These are phyloP conservation scores for Exsudoporus floridanus DNA, from an alignment of 1,284 basidiomycete species.

Conservation along the genomic window DNA sequence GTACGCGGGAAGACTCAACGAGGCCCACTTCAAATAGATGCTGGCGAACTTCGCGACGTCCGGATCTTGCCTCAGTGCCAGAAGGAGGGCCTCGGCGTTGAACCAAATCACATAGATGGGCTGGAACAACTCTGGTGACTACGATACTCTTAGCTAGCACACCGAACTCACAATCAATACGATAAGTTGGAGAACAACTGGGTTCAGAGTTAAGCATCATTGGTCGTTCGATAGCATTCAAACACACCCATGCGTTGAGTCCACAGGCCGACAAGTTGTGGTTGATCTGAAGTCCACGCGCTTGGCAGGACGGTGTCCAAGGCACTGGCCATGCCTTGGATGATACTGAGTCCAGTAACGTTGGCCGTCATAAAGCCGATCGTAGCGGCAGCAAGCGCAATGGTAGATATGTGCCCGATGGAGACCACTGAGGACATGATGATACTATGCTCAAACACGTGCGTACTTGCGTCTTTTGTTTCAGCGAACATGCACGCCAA, in stretches of 20 bases:
- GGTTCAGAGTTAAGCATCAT: background rate
- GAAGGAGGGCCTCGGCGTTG: constrained; percentile 76
- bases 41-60: constrained; percentile 81
- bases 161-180: constrained; percentile 52
- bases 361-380: constrained; percentile 87
- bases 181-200: constrained; percentile 66
- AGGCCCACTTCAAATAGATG: constrained; percentile 75
- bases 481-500: background rate
- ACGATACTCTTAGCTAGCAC: background rate
- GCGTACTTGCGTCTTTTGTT: constrained; percentile 49
- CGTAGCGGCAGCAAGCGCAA: constrained; percentile 81
- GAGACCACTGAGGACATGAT: constrained; percentile 75
- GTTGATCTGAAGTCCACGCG: constrained; percentile 86
- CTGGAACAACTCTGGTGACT: constrained; percentile 35
- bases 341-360: constrained; percentile 67
- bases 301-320: constrained; percentile 89
- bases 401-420: constrained; percentile 83
- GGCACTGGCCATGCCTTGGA: constrained; percentile 84
- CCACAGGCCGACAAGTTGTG: constrained; percentile 87
- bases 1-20: constrained; percentile 87
- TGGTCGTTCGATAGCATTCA: background rate
- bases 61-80: constrained; percentile 81
- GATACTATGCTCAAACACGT: constrained; percentile 73
- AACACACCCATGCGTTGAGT: constrained; percentile 79
- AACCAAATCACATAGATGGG: constrained; percentile 75